Evolutionary conservation across 1,284 basidiomycete species (phyloP).

Genomic region (Leccinum subspadiceum): DNA sequence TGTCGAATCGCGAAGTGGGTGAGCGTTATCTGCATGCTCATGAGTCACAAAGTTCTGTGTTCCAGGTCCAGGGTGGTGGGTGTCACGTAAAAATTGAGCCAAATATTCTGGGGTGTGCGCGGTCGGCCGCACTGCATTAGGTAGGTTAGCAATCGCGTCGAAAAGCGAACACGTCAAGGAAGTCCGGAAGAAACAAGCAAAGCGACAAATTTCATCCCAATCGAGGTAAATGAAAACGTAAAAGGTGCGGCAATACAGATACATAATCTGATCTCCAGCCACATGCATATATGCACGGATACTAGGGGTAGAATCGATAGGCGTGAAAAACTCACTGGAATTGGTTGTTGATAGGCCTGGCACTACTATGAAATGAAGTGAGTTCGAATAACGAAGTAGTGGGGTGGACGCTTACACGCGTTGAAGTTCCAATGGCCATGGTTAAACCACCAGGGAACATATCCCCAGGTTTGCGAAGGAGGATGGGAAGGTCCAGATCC

Average conservation of each 20-base stretch:
- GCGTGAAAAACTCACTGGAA: constrained; percentile 10
- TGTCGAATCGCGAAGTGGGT: background rate
- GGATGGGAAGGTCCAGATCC: background rate
- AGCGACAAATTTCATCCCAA: background rate
- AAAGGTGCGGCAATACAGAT: no score
- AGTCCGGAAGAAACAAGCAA: no score
- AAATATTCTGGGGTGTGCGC: constrained; percentile 5
- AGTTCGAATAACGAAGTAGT: background rate
- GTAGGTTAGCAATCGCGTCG: constrained; percentile 6
- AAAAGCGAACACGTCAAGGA: background rate
- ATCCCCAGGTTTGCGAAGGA: background rate
- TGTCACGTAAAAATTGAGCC: background rate
- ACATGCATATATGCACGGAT: background rate
- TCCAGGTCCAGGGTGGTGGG: background rate
- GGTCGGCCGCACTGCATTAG: constrained; percentile 9
- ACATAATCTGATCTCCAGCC: background rate
- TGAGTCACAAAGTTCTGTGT: background rate
- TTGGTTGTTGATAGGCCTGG: background rate
- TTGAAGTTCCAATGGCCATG: constrained; percentile 13
- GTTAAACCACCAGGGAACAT: background rate
- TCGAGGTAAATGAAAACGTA: background rate
- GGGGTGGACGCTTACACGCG: constrained; percentile 4
- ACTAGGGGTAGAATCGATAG: background rate
- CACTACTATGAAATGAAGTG: constrained; percentile 6
- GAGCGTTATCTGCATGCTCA: background rate